Conservation (phyloP, 768 basidiomycete genomes). For the Lactarius pseudohatsudake region DNA sequence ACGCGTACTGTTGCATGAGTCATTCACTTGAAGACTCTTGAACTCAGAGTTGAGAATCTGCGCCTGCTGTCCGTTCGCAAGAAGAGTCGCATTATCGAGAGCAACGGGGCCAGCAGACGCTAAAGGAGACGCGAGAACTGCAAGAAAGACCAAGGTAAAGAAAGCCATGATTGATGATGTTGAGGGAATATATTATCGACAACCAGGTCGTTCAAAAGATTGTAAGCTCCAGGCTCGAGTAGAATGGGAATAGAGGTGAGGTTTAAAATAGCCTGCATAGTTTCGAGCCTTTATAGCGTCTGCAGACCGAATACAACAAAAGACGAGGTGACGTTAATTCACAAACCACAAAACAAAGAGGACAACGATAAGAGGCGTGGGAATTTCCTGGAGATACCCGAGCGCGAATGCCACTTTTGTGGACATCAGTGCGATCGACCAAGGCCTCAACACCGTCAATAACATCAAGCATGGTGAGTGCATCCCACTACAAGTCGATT, state of each 20-base stretch:
- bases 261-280: neutral
- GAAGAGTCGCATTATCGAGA: conserved; percentile 44
- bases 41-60: conserved; percentile 53
- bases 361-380: conserved; percentile 4
- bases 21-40: conserved; percentile 39
- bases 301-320: conserved; percentile 9
- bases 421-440: conserved; percentile 26
- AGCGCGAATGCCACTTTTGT: conserved; percentile 13
- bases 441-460: conserved; percentile 37
- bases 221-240: conserved; percentile 27
- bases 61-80: conserved; percentile 50
- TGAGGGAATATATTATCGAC: conserved; percentile 7
- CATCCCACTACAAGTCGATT: conserved; percentile 6
- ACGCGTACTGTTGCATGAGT: conserved; percentile 47
- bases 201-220: conserved; percentile 7
- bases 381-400: conserved; percentile 21
- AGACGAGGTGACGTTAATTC: neutral
- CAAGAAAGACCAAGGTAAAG: conserved; percentile 30
- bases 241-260: neutral
- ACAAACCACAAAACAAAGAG: neutral
- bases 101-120: conserved; percentile 38
- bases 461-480: conserved; percentile 40
- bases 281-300: neutral
- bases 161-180: conserved; percentile 12
- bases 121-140: conserved; percentile 31